Conservation (phyloP, 192 early-diverging fungal genomes). For the Podila minutissima region DNA sequence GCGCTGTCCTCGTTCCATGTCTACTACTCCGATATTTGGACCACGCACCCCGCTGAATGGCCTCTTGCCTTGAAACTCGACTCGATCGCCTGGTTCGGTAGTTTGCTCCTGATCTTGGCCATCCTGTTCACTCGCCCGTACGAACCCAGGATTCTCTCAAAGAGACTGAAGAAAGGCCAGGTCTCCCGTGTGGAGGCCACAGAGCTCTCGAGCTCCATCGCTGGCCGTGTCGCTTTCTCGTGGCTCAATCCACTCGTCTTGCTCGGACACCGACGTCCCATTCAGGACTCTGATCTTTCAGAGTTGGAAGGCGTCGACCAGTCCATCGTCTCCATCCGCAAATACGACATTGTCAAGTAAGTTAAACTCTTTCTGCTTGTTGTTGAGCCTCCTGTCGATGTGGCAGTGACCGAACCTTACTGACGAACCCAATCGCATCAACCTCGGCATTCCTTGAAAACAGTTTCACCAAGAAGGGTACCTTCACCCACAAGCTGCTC, state of each 20-base stretch:
- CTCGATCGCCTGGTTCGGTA: not conserved
- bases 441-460: too few relatives aligned
- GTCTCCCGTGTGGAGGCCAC: not conserved
- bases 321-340: constrained; percentile 3
- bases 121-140: constrained; percentile 13
- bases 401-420: too few relatives aligned
- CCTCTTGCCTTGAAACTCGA: constrained; percentile 18
- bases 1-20: not conserved
- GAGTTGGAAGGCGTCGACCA: constrained; percentile 58
- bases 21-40: constrained; percentile 1
- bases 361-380: not conserved
- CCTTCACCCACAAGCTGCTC: constrained; percentile 13
- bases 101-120: constrained; percentile 1
- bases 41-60: constrained; percentile 17
- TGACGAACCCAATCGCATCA: not conserved
- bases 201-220: constrained; percentile 33
- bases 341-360: constrained; percentile 21
- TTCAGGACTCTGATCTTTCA: constrained; percentile 68
- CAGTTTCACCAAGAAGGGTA: constrained; percentile 1
- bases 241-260: constrained; percentile 51
- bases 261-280: constrained; percentile 59
- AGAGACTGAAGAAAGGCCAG: constrained; percentile 8
- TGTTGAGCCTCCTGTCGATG: too few relatives aligned
- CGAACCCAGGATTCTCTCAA: not conserved
- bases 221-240: constrained; percentile 30